These are phyloP conservation scores for Aspergillus cavernicola DNA, from an alignment of 495 filamentous ascomycete genomes.

Conservation along the genomic window DNA sequence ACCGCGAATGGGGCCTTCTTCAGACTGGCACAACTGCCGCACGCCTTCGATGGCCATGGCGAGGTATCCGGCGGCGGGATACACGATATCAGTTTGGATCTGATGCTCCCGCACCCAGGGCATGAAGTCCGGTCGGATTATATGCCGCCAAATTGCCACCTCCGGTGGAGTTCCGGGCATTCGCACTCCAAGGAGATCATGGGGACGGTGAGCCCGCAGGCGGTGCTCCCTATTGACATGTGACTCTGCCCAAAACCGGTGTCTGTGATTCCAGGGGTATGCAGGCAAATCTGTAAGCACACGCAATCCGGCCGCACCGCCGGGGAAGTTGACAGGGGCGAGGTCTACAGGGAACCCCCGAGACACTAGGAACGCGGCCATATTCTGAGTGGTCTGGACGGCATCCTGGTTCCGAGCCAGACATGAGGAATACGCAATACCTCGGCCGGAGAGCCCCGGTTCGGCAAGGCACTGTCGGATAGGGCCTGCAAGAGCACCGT, in stretches of 20 bases:
- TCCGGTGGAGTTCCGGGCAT: constrained; percentile 44
- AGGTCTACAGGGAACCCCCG: too few species aligned
- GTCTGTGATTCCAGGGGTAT: constrained; percentile 8
- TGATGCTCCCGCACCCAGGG: too few species aligned
- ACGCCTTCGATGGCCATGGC: too few species aligned
- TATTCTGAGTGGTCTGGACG: constrained; percentile 27
- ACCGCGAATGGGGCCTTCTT: too few species aligned
- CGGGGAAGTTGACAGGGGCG: too few species aligned
- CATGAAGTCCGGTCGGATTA: constrained; percentile 14
- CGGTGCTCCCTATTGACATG: too few species aligned
- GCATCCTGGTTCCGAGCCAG: constrained; percentile 31
- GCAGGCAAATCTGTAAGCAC: neutral
- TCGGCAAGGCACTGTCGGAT: constrained; percentile 45
- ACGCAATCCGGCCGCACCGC: constrained; percentile 29
- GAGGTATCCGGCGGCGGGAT: too few species aligned
- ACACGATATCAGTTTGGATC: too few species aligned
- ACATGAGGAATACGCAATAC: constrained; percentile 28
- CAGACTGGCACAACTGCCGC: too few species aligned
- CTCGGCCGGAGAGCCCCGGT: constrained; percentile 40
- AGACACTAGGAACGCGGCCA: too few species aligned
- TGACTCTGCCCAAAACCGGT: constrained; percentile 17
- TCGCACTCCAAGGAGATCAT: constrained; percentile 51
- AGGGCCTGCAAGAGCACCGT: neutral
- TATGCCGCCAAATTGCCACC: too few species aligned
- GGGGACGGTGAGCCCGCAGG: constrained; percentile 24